Percentiles rank a stretch among this genome's conserved stretches.
phyloP scores from a whole-genome alignment of 73 alveolate genomes.

The Paramecium sonneborni region DNA sequence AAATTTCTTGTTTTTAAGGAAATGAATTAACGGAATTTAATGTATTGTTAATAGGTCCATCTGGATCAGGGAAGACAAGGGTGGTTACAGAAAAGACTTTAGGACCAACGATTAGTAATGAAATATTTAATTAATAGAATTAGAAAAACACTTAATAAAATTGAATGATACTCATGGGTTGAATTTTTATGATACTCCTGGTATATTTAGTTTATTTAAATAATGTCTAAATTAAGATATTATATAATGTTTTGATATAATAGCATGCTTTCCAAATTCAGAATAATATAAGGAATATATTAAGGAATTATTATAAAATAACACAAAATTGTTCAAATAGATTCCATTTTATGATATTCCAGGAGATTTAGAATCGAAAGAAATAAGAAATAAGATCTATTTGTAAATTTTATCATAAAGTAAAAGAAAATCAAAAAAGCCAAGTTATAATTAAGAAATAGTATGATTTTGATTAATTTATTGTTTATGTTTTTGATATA shows the following conservation, averaged over 20 bases:
- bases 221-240: slow-evolving; percentile 1
- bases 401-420: neutral
- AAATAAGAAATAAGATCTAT: neutral
- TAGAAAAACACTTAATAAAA: slow-evolving; percentile 7
- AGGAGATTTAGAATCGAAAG: neutral
- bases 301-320: neutral
- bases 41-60: slow-evolving; percentile 29
- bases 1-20: neutral
- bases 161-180: neutral
- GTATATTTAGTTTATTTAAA: slow-evolving; percentile 34
- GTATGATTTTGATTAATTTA: neutral
- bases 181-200: slow-evolving; percentile 28
- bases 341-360: slow-evolving; percentile 19
- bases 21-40: neutral
- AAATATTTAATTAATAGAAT: neutral
- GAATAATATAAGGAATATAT: slow-evolving; percentile 21
- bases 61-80: slow-evolving; percentile 57
- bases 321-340: neutral
- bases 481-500: slow-evolving; percentile 22
- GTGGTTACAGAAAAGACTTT: neutral
- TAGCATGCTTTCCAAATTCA: slow-evolving; percentile 8
- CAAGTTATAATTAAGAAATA: slow-evolving; percentile 23
- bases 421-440: slow-evolving; percentile 46
- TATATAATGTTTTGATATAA: neutral
- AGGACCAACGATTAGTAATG: slow-evolving; percentile 44